These are phyloP conservation scores for Lablab purpureus DNA, from an alignment of 306 rosid species.

Conservation along the genomic window DNA sequence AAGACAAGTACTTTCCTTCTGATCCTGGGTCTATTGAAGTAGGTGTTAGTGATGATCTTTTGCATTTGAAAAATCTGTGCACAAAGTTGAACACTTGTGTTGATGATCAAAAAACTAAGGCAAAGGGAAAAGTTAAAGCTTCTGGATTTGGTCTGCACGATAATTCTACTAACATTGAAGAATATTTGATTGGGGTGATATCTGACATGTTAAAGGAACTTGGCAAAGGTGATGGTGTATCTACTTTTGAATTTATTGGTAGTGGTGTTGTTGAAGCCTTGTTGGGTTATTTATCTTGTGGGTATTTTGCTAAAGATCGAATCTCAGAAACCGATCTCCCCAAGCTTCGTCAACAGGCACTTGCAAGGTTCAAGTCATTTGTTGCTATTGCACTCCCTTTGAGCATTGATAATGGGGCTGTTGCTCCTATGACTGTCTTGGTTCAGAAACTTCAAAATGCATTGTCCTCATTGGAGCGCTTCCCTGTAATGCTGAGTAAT, in stretches of 20 bases:
- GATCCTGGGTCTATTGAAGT: constrained; percentile 75
- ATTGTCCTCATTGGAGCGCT: constrained; percentile 86
- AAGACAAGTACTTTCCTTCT: constrained; percentile 80
- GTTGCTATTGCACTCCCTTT: constrained; percentile 79
- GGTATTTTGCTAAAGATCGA: constrained; percentile 77
- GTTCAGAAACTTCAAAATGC: constrained; percentile 95
- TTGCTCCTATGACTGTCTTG: constrained; percentile 73
- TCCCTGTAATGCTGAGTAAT: constrained; percentile 90
- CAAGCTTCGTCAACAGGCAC: constrained; percentile 82
- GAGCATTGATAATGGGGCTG: constrained; percentile 46
- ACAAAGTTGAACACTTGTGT: constrained; percentile 66
- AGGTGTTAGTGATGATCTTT: constrained; percentile 85
- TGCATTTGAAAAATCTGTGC: constrained; percentile 82
- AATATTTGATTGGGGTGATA: constrained; percentile 67
- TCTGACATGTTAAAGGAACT: constrained; percentile 86
- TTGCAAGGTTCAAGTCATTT: constrained; percentile 77
- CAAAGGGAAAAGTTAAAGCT: constrained; percentile 78
- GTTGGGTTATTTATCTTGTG: constrained; percentile 85
- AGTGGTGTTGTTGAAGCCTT: constrained; percentile 89
- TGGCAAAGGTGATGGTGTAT: constrained; percentile 91
- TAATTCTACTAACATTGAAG: constrained; percentile 63
- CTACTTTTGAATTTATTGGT: constrained; percentile 95
- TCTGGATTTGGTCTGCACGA: constrained; percentile 63
- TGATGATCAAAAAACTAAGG: constrained; percentile 74
- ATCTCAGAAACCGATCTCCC: constrained; percentile 74